A percentile compares a stretch with the other conserved stretches of the same genome.
Evolutionary conservation across 805 yeast species (phyloP).

Genomic region (Barnettozyma siamensis): DNA sequence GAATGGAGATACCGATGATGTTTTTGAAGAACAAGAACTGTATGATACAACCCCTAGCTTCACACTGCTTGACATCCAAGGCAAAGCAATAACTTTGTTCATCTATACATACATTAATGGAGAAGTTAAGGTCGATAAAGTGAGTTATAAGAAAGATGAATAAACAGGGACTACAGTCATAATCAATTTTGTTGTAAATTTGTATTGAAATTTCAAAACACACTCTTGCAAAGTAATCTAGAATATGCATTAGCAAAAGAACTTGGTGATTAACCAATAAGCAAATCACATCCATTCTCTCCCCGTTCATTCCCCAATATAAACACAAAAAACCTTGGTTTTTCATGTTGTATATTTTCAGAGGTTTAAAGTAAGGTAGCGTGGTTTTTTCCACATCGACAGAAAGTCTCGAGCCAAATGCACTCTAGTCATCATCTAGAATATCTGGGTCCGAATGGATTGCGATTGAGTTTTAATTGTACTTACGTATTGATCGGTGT

Average conservation of each 20-base stretch:
- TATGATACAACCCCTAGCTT: constrained; percentile 62
- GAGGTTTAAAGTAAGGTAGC: constrained; percentile 84
- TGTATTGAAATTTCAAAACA: too few species aligned
- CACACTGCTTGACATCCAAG: constrained; percentile 83
- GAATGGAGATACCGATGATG: constrained; percentile 20
- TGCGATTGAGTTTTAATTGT: background rate
- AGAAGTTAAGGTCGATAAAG: constrained; percentile 88
- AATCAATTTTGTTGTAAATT: too few species aligned
- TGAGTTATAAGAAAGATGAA: constrained; percentile 53
- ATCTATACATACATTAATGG: constrained; percentile 77
- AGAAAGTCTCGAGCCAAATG: constrained; percentile 98
- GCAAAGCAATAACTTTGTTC: constrained; percentile 69
- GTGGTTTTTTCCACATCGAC: constrained; percentile 97
- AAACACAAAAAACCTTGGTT: background rate
- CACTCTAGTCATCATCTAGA: constrained; percentile 51
- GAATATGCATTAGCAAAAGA: constrained; percentile 10
- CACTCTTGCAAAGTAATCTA: background rate
- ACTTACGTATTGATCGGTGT: background rate
- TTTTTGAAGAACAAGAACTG: constrained; percentile 18
- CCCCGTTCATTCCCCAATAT: background rate
- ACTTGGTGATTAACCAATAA: background rate
- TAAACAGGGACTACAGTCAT: background rate
- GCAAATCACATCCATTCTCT: too few species aligned
- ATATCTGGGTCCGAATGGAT: background rate
- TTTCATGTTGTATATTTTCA: constrained; percentile 33